Evolutionary conservation across 345 rosid species (phyloP).

Genomic region (Salix brachista): DNA sequence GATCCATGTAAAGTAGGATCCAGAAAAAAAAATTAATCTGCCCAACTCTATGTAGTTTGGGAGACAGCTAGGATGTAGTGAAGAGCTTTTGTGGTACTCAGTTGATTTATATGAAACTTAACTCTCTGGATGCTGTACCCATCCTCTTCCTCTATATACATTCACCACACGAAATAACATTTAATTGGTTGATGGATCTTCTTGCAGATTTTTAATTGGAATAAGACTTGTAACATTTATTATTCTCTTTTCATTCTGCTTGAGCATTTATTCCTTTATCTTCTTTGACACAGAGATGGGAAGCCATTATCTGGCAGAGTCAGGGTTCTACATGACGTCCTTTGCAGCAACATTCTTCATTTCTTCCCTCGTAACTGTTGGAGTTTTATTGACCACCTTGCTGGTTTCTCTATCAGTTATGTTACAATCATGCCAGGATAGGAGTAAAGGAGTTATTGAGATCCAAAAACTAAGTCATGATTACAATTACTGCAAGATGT

Average conservation of each 20-base stretch:
- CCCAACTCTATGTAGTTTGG: no score
- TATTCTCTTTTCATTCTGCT: neutral
- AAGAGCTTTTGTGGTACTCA: no score
- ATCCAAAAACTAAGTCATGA: slow-evolving; percentile 26
- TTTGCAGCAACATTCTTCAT: slow-evolving; percentile 67
- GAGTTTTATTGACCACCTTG: slow-evolving; percentile 56
- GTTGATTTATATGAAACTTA: neutral
- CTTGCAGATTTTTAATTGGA: neutral
- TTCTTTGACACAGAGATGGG: slow-evolving; percentile 42
- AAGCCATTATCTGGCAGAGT: slow-evolving; percentile 51
- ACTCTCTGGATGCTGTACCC: neutral
- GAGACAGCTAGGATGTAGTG: no score
- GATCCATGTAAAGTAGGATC: no score
- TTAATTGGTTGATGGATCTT: neutral
- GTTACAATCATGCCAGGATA: slow-evolving; percentile 65
- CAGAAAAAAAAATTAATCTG: no score
- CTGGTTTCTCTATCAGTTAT: slow-evolving; percentile 57
- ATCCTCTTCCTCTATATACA: neutral
- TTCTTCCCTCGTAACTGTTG: slow-evolving; percentile 52
- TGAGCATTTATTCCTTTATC: neutral
- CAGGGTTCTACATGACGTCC: slow-evolving; percentile 78
- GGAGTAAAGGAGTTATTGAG: slow-evolving; percentile 45
- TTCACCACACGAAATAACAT: neutral
- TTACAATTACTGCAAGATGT: slow-evolving; percentile 48
- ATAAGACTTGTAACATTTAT: neutral